Percentiles rank a stretch among this genome's conserved stretches.
Evolutionary conservation across 1,139 yeast species (phyloP).

Genomic region (Taphrina deformans): DNA sequence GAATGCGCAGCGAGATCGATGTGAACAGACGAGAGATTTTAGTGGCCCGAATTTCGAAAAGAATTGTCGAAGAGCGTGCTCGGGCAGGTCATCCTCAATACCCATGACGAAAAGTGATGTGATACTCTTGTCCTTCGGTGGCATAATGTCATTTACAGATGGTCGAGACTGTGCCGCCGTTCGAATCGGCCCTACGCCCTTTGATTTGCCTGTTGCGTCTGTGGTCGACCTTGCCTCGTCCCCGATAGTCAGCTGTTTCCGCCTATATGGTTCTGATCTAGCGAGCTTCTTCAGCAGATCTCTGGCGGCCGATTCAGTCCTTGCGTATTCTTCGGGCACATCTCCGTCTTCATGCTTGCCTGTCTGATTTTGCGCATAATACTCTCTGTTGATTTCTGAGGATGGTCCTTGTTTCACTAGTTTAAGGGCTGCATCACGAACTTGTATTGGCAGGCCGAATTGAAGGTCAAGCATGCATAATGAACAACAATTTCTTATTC

Average conservation of each 20-base stretch:
- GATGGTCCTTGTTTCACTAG: slow-evolving; percentile 59
- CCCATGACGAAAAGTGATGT: slow-evolving; percentile 71
- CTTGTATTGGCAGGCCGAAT: slow-evolving; percentile 72
- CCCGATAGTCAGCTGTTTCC: slow-evolving; percentile 37
- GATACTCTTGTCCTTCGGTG: slow-evolving; percentile 50
- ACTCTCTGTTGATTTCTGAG: slow-evolving; percentile 47
- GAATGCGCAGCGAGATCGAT: slow-evolving; percentile 66
- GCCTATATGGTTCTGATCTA: slow-evolving; percentile 45
- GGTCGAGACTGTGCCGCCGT: slow-evolving; percentile 31
- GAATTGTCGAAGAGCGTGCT: slow-evolving; percentile 56
- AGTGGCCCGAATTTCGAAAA: slow-evolving; percentile 54
- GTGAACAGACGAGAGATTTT: slow-evolving; percentile 56
- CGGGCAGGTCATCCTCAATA: slow-evolving; percentile 64
- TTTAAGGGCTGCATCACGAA: slow-evolving; percentile 78
- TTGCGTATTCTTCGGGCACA: slow-evolving; percentile 42
- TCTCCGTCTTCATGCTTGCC: slow-evolving; percentile 44
- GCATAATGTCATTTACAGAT: slow-evolving; percentile 49
- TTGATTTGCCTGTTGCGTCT: not conserved
- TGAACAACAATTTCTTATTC: slow-evolving; percentile 81
- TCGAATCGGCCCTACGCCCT: slow-evolving; percentile 16
- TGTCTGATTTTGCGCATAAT: slow-evolving; percentile 47
- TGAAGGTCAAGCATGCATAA: slow-evolving; percentile 78
- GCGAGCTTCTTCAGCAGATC: slow-evolving; percentile 50
- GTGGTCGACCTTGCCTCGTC: not conserved
- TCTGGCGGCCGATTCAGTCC: slow-evolving; percentile 48